These are phyloP conservation scores for Colletotrichum sp. DNA, from an alignment of 2,329 filamentous ascomycete genomes.

Conservation along the genomic window DNA sequence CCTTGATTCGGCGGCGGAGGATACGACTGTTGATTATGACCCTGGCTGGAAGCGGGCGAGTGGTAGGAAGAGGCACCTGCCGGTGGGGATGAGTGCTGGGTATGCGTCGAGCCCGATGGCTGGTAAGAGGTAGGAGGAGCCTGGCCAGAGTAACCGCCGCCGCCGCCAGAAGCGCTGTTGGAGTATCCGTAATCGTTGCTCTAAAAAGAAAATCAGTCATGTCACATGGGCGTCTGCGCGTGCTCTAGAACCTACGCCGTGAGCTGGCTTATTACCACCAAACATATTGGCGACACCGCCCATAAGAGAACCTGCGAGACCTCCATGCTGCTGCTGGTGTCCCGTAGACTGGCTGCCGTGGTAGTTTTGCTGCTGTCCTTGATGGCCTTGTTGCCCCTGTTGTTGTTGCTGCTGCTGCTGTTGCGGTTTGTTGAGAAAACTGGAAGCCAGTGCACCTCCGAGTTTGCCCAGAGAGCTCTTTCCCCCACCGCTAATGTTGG, in stretches of 20 bases:
- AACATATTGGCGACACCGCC: conserved; percentile 60
- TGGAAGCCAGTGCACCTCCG: conserved; percentile 61
- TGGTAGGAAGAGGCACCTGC: conserved; percentile 34
- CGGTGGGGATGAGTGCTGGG: conserved; percentile 28
- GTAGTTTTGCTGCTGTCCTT: conserved; percentile 46
- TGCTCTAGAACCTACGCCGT: conserved; percentile 38
- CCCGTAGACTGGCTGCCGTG: conserved; percentile 50
- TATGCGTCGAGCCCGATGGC: conserved; percentile 30
- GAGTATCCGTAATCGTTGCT: conserved; percentile 69
- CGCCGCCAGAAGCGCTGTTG: conserved; percentile 37
- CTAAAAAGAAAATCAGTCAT: conserved; percentile 33
- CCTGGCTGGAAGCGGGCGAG: conserved; percentile 27
- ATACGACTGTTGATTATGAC: conserved; percentile 23
- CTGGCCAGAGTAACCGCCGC: conserved; percentile 64
- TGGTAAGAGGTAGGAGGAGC: conserved; percentile 69
- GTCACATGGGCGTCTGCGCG: neutral
- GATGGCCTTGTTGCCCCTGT: conserved; percentile 31
- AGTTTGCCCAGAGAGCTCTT: conserved; percentile 55
- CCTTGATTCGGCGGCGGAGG: conserved; percentile 22
- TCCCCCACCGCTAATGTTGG: conserved; percentile 34
- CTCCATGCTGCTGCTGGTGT: conserved; percentile 39
- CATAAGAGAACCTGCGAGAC: conserved; percentile 59
- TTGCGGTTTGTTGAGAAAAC: conserved; percentile 48
- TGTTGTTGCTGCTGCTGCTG: conserved; percentile 50
- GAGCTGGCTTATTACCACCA: conserved; percentile 50